phyloP scores from a whole-genome alignment of 768 basidiomycete species.

The Boletus vinaceobasis region DNA sequence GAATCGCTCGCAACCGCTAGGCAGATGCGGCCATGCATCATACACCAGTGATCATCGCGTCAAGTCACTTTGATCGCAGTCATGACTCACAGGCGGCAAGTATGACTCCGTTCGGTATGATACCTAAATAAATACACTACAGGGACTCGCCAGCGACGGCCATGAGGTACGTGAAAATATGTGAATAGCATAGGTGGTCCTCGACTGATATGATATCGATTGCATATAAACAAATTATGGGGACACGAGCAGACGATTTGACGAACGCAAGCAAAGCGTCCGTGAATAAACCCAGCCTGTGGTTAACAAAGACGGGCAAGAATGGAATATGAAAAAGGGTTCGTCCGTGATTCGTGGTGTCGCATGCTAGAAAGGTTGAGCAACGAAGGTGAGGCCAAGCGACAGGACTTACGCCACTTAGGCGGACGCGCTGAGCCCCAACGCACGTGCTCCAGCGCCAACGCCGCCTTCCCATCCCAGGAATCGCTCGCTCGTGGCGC shows the following conservation, averaged over 20 bases:
- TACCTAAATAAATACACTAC: slow-evolving; percentile 9
- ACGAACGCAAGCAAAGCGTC: neutral
- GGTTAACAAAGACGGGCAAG: neutral
- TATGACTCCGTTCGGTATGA: neutral
- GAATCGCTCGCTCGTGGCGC: slow-evolving; percentile 54
- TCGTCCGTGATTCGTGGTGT: neutral
- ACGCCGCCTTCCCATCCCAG: slow-evolving; percentile 73
- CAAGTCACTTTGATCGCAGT: slow-evolving; percentile 9
- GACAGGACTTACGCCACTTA: slow-evolving; percentile 28
- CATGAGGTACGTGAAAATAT: slow-evolving; percentile 16
- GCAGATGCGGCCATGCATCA: neutral
- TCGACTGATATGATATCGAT: slow-evolving; percentile 19
- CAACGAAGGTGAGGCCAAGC: slow-evolving; percentile 3
- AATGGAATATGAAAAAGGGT: neutral
- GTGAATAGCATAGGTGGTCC: slow-evolving; percentile 6
- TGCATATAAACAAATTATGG: slow-evolving; percentile 7
- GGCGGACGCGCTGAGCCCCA: slow-evolving; percentile 52
- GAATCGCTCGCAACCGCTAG: neutral
- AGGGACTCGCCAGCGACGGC: slow-evolving; percentile 16
- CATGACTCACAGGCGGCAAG: slow-evolving; percentile 1
- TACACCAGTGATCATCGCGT: neutral
- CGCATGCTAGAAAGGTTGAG: slow-evolving; percentile 17
- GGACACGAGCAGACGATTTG: neutral
- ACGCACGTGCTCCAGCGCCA: slow-evolving; percentile 79
- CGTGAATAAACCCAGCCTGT: neutral